phyloP scores from a whole-genome alignment of 805 yeast genomes.

The Priceomyces fermenticarens region DNA sequence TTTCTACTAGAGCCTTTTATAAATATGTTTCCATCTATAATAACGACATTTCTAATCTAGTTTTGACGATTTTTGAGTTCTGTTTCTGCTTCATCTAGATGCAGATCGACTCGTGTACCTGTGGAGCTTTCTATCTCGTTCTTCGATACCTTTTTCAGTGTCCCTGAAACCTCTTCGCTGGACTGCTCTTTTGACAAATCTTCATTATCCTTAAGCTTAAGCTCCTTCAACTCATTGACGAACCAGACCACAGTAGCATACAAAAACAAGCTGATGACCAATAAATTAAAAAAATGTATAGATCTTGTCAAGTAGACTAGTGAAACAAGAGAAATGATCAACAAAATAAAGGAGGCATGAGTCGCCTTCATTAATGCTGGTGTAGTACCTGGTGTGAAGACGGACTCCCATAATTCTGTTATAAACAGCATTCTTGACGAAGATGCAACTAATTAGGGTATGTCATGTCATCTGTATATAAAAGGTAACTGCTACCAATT shows the following conservation, averaged over 20 bases:
- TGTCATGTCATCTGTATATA: neutral
- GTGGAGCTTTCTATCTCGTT: neutral
- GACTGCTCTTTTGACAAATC: conserved; percentile 29
- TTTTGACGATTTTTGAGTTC: too few relatives aligned
- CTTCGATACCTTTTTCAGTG: conserved; percentile 2
- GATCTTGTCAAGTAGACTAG: conserved; percentile 61
- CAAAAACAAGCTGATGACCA: conserved; percentile 57
- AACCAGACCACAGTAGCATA: conserved; percentile 92
- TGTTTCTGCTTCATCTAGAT: too few relatives aligned
- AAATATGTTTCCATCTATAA: too few relatives aligned
- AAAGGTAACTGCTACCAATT: neutral
- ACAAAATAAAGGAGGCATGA: conserved; percentile 71
- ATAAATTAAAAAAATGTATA: conserved; percentile 61
- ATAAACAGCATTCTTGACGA: conserved; percentile 38
- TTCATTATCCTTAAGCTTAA: conserved; percentile 44
- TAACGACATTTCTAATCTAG: too few relatives aligned
- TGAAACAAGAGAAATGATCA: conserved; percentile 53
- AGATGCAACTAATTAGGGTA: neutral
- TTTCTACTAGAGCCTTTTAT: too few relatives aligned
- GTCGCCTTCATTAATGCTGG: conserved; percentile 90
- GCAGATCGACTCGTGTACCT: too few relatives aligned
- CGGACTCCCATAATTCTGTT: conserved; percentile 80
- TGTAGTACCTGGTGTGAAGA: conserved; percentile 89
- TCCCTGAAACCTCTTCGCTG: conserved; percentile 4
- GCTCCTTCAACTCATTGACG: conserved; percentile 58